Conservation (phyloP, 306 rosid genomes). For the Corylus avellana region DNA sequence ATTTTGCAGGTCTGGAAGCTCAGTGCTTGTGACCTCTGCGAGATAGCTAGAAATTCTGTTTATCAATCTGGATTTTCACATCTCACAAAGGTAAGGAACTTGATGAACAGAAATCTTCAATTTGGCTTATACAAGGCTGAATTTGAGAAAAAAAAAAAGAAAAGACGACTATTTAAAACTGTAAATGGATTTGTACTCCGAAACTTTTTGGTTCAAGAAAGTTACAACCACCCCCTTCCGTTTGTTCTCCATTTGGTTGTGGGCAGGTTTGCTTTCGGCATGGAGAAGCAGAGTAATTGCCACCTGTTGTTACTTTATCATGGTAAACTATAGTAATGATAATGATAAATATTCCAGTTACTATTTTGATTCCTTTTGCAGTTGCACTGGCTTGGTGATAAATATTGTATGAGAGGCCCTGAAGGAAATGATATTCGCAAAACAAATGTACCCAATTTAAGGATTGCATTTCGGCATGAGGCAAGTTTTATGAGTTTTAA, state of each 20-base stretch:
- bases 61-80: slow-evolving; percentile 92
- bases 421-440: slow-evolving; percentile 81
- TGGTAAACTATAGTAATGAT: neutral
- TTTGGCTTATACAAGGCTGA: neutral
- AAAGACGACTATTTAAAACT: neutral
- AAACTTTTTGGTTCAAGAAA: neutral
- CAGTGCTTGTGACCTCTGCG: slow-evolving; percentile 80
- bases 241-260: neutral
- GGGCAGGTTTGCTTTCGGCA: neutral
- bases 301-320: neutral
- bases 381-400: slow-evolving; percentile 77
- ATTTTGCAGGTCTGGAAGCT: slow-evolving; percentile 81
- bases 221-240: neutral
- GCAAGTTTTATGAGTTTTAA: slow-evolving; percentile 29
- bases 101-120: neutral
- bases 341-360: neutral
- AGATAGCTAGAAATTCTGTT: slow-evolving; percentile 86
- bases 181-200: neutral
- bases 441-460: slow-evolving; percentile 68
- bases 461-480: slow-evolving; percentile 63
- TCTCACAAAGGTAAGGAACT: slow-evolving; percentile 60
- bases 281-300: neutral
- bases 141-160: neutral
- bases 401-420: slow-evolving; percentile 66
- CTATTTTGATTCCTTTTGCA: slow-evolving; percentile 30